phyloP scores from a whole-genome alignment of 2,329 filamentous ascomycete genomes.

The Claviceps arundinis region DNA sequence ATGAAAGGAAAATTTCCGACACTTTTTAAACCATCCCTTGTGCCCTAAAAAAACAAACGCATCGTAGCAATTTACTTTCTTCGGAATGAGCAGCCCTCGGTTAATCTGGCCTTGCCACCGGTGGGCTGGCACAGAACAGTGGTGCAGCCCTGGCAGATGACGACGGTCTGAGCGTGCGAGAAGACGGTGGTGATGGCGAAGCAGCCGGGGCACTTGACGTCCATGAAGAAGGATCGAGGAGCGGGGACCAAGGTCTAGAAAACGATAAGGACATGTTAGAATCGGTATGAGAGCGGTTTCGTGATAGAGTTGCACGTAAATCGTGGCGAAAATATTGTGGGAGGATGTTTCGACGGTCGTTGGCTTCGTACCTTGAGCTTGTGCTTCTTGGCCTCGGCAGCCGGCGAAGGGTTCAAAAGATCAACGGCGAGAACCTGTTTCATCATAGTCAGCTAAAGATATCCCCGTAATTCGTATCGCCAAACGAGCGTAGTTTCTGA shows the following conservation, averaged over 20 bases:
- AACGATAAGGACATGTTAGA: not conserved
- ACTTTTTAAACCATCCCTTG: too few species aligned
- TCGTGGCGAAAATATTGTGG: slow-evolving; percentile 7
- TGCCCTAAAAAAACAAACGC: slow-evolving; percentile 29
- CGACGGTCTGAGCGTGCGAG: slow-evolving; percentile 99
- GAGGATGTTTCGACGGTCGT: slow-evolving; percentile 4
- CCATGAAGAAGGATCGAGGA: slow-evolving; percentile 99
- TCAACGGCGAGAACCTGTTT: slow-evolving; percentile 97
- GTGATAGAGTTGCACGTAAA: not conserved
- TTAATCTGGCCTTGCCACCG: slow-evolving; percentile 96
- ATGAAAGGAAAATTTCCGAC: too few species aligned
- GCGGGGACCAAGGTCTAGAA: slow-evolving; percentile 81
- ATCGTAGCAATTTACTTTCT: slow-evolving; percentile 72
- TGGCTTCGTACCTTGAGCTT: slow-evolving; percentile 83
- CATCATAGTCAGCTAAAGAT: slow-evolving; percentile 31
- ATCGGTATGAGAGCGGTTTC: not conserved
- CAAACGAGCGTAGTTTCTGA: not conserved
- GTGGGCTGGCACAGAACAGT: slow-evolving; percentile 99
- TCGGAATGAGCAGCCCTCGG: slow-evolving; percentile 99
- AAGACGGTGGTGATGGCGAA: slow-evolving; percentile 99
- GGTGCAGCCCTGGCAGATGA: slow-evolving; percentile 99
- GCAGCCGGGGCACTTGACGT: slow-evolving; percentile 99
- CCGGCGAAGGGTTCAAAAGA: slow-evolving; percentile 97
- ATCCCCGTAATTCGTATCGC: not conserved
- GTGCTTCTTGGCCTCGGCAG: slow-evolving; percentile 98